Conservation (phyloP, 75 land plant genomes). For the Adiantum capillusveneris region DNA sequence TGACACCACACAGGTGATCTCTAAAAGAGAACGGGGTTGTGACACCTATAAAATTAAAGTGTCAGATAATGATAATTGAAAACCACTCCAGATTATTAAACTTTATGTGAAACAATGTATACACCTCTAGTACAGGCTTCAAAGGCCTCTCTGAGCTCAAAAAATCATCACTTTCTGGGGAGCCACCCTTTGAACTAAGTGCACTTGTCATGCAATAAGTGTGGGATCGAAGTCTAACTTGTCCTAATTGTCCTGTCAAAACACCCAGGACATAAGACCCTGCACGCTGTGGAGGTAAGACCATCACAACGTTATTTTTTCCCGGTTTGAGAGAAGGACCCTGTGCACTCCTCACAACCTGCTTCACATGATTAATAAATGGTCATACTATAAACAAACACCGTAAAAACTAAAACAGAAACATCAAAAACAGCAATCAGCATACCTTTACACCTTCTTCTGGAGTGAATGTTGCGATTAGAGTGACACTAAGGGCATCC, state of each 20-base stretch:
- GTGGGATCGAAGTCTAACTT: slow-evolving; percentile 77
- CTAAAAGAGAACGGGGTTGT: slow-evolving; percentile 80
- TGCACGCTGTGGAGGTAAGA: slow-evolving; percentile 73
- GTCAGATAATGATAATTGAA: neutral
- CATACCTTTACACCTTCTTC: slow-evolving; percentile 94
- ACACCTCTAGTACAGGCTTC: slow-evolving; percentile 86
- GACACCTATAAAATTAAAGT: slow-evolving; percentile 42
- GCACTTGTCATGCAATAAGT: slow-evolving; percentile 49
- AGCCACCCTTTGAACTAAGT: slow-evolving; percentile 67
- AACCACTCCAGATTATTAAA: neutral
- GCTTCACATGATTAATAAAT: slow-evolving; percentile 1
- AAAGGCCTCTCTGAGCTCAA: slow-evolving; percentile 88
- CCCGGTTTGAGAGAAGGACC: slow-evolving; percentile 72
- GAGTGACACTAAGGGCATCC: slow-evolving; percentile 76
- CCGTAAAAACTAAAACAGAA: no score
- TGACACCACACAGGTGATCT: slow-evolving; percentile 62
- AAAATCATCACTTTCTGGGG: slow-evolving; percentile 91
- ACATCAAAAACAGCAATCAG: no score
- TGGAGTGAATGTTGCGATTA: slow-evolving; percentile 54
- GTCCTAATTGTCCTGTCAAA: slow-evolving; percentile 90
- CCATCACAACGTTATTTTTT: slow-evolving; percentile 57
- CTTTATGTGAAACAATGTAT: neutral
- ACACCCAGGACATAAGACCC: slow-evolving; percentile 94
- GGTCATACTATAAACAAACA: no score
- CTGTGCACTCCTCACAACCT: slow-evolving; percentile 58